Evolutionary conservation across 2,329 filamentous ascomycete genomes (phyloP).

Genomic region (Paecilomyces fulvus): DNA sequence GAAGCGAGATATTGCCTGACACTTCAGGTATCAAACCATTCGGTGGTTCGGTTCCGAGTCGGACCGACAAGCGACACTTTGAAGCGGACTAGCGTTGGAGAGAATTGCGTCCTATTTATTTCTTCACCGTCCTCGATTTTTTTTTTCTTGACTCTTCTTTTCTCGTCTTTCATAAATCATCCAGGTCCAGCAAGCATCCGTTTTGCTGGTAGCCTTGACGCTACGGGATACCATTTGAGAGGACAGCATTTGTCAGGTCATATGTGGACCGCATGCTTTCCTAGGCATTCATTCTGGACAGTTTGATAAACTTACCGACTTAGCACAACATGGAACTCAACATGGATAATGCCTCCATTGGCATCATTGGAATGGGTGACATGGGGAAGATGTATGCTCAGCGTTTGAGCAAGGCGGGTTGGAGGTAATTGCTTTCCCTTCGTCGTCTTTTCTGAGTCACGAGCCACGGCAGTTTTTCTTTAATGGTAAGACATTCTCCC

Average conservation of each 20-base stretch:
- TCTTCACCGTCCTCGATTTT: background rate
- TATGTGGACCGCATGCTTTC: background rate
- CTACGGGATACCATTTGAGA: background rate
- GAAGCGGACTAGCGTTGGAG: background rate
- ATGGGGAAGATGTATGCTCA: constrained; percentile 99
- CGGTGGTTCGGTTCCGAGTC: constrained; percentile 11
- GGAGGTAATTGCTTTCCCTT: constrained; percentile 63
- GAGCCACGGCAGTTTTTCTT: constrained; percentile 2
- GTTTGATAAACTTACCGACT: constrained; percentile 1
- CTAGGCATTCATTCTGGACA: background rate
- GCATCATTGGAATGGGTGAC: constrained; percentile 97
- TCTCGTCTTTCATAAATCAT: background rate
- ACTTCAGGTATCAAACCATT: background rate
- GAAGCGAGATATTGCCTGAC: constrained; percentile 23
- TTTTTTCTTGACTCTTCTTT: background rate
- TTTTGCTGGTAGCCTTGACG: background rate
- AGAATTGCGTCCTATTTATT: background rate
- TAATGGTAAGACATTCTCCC: constrained; percentile 23
- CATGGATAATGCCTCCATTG: constrained; percentile 67
- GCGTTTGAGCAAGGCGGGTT: constrained; percentile 79
- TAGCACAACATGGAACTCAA: constrained; percentile 23
- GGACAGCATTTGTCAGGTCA: background rate
- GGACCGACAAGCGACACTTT: constrained; percentile 17
- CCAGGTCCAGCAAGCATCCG: background rate
- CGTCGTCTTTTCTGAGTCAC: constrained; percentile 4